A percentile compares a stretch with the other conserved stretches of the same genome.
Evolutionary conservation across 148 eudicot genomes (phyloP).

Genomic region (Beta vulgaris): DNA sequence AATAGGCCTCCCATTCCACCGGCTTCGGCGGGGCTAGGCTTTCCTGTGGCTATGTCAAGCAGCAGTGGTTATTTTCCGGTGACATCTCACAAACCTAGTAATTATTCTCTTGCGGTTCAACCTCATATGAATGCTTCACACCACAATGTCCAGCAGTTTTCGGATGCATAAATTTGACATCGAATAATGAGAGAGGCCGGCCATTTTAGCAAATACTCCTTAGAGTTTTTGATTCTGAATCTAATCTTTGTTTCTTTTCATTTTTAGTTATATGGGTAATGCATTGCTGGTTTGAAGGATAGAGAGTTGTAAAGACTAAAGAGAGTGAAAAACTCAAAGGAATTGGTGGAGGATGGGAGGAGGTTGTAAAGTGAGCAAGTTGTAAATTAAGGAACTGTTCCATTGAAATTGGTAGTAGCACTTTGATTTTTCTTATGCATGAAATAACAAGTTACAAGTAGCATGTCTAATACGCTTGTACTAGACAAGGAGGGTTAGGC

Average conservation of each 20-base stretch:
- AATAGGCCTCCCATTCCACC: slow-evolving; percentile 14
- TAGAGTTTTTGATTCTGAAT: neutral
- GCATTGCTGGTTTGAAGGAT: neutral
- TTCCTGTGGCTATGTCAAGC: slow-evolving; percentile 37
- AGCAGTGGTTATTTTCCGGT: slow-evolving; percentile 35
- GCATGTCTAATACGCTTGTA: too few relatives aligned
- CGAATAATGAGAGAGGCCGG: neutral
- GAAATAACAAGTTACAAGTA: neutral
- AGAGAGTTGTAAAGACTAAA: neutral
- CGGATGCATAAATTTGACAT: slow-evolving; percentile 11
- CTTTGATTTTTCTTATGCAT: neutral
- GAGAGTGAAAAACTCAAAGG: too few relatives aligned
- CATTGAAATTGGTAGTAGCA: slow-evolving; percentile 8
- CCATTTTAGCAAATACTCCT: neutral
- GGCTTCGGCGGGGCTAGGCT: slow-evolving; percentile 24
- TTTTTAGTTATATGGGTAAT: neutral
- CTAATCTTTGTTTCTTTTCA: neutral
- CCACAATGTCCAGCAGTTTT: slow-evolving; percentile 14
- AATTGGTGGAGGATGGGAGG: too few relatives aligned
- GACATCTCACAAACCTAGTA: neutral
- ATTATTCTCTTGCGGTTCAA: neutral
- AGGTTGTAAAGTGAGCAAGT: neutral
- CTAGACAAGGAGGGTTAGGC: too few relatives aligned
- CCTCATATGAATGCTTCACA: neutral
- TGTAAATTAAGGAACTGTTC: slow-evolving; percentile 14